Evolutionary conservation across 169 alveolate species (phyloP), one percentile per base, ranked within the genome.

Genomic region (Perkinsus chesapeaki): DNA sequence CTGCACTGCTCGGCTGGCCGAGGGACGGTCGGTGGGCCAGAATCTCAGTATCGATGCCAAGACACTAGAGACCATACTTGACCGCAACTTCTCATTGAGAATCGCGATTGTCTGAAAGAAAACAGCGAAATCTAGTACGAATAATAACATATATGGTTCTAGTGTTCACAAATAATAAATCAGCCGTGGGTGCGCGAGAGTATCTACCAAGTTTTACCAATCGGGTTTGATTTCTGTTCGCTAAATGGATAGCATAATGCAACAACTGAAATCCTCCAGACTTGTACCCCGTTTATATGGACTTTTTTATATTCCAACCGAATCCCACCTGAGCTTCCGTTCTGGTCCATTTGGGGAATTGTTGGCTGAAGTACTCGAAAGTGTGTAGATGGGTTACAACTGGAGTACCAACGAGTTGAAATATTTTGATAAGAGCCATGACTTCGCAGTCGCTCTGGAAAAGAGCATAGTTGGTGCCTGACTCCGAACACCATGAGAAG

Each of bases 321-420:
- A 23, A 60, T 7, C 82, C 12, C 27, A 16, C 82, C 82, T 60
- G 82, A 1, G 31, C 82, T 23, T 60, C 82, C 0, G 82, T 20
- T 60, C 82, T 7, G 7, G 37, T 60, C 82, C 82, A 60, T 16
- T 60, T 60, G 82, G 82, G 82, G 23, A 60, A 60, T 27, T 16
- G 82, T 16, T 60, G 82, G 23, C 82, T 60, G 82, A 60, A 60
- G 27, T 20, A 60, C 82, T 60, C 82, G 31, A 60, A 60, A 20
- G 82, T 60, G 82, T 60, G 82, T 60, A 34, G 0, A 60, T 60
- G 12, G 82, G 82, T 60, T 1, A 60, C 82, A 7, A 60, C 82
- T 19, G 98, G 98, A 37, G 98, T 96, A 0, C 98, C 98, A 43
- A 96, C 93, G 48, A 95, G 94, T 39, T 95, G 93, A 92, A 96